phyloP scores from a whole-genome alignment of 108 stramenopile species.

The Cyclotella distinguenda region DNA sequence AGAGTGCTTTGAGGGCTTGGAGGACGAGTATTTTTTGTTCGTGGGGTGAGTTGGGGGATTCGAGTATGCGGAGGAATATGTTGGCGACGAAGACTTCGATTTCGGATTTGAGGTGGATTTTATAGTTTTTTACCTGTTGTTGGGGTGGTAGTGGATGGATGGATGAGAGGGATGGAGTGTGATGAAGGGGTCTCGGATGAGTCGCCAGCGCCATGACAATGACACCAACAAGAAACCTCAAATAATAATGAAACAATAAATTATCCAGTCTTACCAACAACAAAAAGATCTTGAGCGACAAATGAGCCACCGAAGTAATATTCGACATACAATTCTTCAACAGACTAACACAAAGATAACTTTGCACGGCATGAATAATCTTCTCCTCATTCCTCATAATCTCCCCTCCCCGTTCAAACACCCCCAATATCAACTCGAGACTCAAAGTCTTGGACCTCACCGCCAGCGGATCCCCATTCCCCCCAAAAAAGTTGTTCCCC shows the following conservation, averaged over 20 bases:
- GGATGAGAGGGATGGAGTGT: no score
- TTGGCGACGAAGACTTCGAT: slow-evolving; percentile 97
- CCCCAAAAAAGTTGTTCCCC: slow-evolving; percentile 37
- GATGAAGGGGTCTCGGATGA: neutral
- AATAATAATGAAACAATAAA: neutral
- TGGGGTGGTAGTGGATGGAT: neutral
- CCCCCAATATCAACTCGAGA: slow-evolving; percentile 88
- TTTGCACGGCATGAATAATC: slow-evolving; percentile 91
- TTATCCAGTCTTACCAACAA: slow-evolving; percentile 59
- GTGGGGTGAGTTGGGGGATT: slow-evolving; percentile 92
- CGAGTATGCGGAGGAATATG: slow-evolving; percentile 93
- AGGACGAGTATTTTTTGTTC: slow-evolving; percentile 96
- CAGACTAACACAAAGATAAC: slow-evolving; percentile 90
- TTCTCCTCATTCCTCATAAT: slow-evolving; percentile 81
- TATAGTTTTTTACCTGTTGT: slow-evolving; percentile 80
- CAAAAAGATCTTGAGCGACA: slow-evolving; percentile 94
- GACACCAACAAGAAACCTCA: neutral
- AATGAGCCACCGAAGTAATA: slow-evolving; percentile 87
- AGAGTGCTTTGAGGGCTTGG: slow-evolving; percentile 88
- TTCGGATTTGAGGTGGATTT: slow-evolving; percentile 89
- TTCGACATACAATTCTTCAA: slow-evolving; percentile 96
- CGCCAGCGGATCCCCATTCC: slow-evolving; percentile 73
- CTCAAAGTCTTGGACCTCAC: slow-evolving; percentile 88
- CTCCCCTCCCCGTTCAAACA: slow-evolving; percentile 83
- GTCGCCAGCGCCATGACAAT: neutral